phyloP scores from a whole-genome alignment of 2,329 filamentous ascomycete genomes.

The Aureobasidium zeae region DNA sequence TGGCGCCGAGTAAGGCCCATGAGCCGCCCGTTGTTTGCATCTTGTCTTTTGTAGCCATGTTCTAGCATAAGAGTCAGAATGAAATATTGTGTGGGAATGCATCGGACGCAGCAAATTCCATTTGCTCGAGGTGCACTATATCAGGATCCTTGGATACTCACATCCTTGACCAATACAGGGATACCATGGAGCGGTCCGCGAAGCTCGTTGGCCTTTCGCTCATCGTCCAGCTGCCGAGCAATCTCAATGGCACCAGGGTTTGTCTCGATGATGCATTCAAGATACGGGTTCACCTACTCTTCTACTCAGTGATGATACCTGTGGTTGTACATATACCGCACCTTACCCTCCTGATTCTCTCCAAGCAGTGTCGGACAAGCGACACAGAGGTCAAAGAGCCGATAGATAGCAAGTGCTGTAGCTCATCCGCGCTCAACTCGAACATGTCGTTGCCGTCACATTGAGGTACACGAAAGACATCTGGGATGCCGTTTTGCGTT shows the following conservation, averaged over 20 bases:
- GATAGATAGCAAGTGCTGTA: slow-evolving; percentile 12
- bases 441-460: slow-evolving; percentile 12
- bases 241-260: slow-evolving; percentile 22
- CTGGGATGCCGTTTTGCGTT: slow-evolving; percentile 5
- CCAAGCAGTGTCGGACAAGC: slow-evolving; percentile 6
- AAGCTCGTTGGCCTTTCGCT: slow-evolving; percentile 29
- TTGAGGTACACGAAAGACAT: slow-evolving; percentile 7
- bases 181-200: slow-evolving; percentile 36
- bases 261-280: slow-evolving; percentile 16
- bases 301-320: neutral
- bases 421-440: slow-evolving; percentile 9
- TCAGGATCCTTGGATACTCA: no score
- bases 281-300: slow-evolving; percentile 13
- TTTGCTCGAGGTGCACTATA: no score
- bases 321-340: neutral
- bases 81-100: no score
- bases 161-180: slow-evolving; percentile 35
- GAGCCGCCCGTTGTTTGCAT: slow-evolving; percentile 20
- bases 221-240: slow-evolving; percentile 33
- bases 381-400: slow-evolving; percentile 5
- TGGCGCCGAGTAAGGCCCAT: slow-evolving; percentile 17
- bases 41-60: slow-evolving; percentile 20
- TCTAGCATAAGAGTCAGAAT: no score
- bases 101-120: no score
- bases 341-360: slow-evolving; percentile 14